Evolutionary conservation across 2,329 filamentous ascomycete species (phyloP).

Genomic region (Aspergillus tubingensis): DNA sequence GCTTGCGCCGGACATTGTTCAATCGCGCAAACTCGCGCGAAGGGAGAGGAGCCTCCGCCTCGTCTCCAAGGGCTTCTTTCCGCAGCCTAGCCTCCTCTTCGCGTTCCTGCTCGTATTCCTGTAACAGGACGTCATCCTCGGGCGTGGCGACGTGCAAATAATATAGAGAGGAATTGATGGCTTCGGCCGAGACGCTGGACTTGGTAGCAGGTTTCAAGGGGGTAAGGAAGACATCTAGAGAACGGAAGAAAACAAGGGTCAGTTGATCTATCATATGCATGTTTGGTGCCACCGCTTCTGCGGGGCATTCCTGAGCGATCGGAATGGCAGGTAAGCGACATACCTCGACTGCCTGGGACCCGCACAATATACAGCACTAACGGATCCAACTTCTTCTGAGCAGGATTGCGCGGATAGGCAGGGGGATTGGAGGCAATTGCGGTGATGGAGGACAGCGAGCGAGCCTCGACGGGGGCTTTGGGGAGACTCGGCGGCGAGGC

Average conservation of each 20-base stretch:
- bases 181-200: constrained; percentile 77
- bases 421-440: constrained; percentile 83
- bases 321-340: constrained; percentile 3
- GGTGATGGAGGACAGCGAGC: constrained; percentile 78
- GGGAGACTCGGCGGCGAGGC: constrained; percentile 18
- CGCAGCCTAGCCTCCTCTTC: constrained; percentile 30
- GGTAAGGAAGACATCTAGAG: constrained; percentile 82
- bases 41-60: constrained; percentile 21
- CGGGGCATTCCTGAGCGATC: constrained; percentile 8
- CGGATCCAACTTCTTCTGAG: constrained; percentile 67
- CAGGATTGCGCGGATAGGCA: constrained; percentile 76
- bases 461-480: constrained; percentile 66
- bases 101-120: constrained; percentile 42
- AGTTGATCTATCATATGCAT: constrained; percentile 11
- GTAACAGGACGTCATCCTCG: constrained; percentile 52
- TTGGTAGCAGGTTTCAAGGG: constrained; percentile 86
- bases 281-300: constrained; percentile 4
- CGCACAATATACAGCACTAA: constrained; percentile 87
- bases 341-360: constrained; percentile 88
- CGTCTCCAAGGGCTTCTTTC: constrained; percentile 27
- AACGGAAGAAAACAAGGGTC: constrained; percentile 10
- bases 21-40: constrained; percentile 34
- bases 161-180: constrained; percentile 85
- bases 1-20: constrained; percentile 44
- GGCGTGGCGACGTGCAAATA: constrained; percentile 79